Evolutionary conservation across 179 eudicot species (phyloP).

Genomic region (Actinidia arguta): DNA sequence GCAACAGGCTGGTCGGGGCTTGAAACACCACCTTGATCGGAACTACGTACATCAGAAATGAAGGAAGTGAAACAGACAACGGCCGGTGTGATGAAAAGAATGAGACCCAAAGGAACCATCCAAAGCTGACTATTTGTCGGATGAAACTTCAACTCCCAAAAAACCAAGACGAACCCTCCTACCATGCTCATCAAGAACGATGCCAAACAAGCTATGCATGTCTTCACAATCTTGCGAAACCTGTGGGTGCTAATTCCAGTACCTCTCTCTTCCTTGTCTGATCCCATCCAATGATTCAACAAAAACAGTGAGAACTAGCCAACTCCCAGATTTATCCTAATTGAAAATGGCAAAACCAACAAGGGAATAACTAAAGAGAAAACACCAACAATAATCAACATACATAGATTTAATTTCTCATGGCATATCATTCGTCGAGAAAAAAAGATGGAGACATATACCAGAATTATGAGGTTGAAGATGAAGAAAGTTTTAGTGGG

Average conservation of each 20-base stretch:
- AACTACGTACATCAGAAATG: constrained; percentile 34
- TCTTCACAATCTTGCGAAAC: constrained; percentile 18
- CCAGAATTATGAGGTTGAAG: no score
- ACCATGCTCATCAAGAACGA: constrained; percentile 46
- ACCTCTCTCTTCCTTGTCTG: constrained; percentile 17
- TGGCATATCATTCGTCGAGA: no score
- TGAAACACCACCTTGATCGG: background rate
- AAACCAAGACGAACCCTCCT: constrained; percentile 60
- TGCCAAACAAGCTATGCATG: constrained; percentile 28
- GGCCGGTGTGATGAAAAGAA: constrained; percentile 64
- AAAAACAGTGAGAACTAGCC: no score
- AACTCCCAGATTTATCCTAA: no score
- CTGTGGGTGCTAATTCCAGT: background rate
- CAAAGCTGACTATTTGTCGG: constrained; percentile 55
- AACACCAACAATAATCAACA: no score
- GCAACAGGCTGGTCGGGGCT: background rate
- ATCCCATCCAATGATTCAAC: no score
- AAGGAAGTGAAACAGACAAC: constrained; percentile 46
- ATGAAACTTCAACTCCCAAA: constrained; percentile 59
- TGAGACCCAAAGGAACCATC: constrained; percentile 84
- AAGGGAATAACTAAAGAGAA: no score
- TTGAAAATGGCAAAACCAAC: no score
- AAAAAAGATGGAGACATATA: no score
- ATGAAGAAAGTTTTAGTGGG: no score
- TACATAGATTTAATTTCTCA: no score